Conservation (phyloP, 2,329 filamentous ascomycete genomes). For the Escovopsis weberi region DNA sequence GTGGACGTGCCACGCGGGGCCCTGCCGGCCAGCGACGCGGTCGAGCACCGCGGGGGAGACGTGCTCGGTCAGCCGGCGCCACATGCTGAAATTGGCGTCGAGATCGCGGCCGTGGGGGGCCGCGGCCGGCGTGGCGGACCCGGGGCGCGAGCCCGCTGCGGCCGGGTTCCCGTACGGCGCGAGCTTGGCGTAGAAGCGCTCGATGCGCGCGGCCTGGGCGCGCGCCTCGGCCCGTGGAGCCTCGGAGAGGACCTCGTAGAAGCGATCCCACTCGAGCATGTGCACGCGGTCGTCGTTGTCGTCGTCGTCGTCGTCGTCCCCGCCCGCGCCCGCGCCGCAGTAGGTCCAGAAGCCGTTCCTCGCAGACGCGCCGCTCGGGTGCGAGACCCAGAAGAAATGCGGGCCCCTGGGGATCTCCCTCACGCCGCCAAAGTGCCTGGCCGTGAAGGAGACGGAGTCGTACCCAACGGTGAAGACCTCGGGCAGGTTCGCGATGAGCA, state of each 20-base stretch:
- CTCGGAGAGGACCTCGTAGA: conserved; percentile 39
- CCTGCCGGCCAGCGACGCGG: conserved; percentile 29
- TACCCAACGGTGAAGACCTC: conserved; percentile 37
- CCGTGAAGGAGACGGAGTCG: conserved; percentile 34
- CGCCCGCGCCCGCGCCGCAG: conserved; percentile 13
- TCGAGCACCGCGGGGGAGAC: conserved; percentile 31
- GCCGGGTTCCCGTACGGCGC: conserved; percentile 28
- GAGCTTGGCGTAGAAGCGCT: conserved; percentile 25
- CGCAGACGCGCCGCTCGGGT: conserved; percentile 30
- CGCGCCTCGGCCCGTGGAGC: conserved; percentile 30
- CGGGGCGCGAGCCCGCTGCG: conserved; percentile 7
- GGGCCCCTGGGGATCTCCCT: conserved; percentile 38
- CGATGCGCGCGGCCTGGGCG: conserved; percentile 27
- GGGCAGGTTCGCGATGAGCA: conserved; percentile 38
- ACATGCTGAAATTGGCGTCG: conserved; percentile 24
- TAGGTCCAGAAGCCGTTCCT: conserved; percentile 45
- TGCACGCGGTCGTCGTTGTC: conserved; percentile 18
- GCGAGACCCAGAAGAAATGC: conserved; percentile 46
- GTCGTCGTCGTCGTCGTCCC: too few species aligned
- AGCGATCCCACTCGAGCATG: conserved; percentile 40
- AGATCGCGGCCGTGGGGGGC: conserved; percentile 9
- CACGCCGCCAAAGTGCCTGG: conserved; percentile 36
- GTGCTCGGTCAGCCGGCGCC: conserved; percentile 35
- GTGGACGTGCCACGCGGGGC: conserved; percentile 35
- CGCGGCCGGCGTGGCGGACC: conserved; percentile 6